Evolutionary conservation across 371 early-diverging fungal genomes (phyloP), one percentile per base, ranked within the genome.

Genomic region (Apophysomyces variabilis): DNA sequence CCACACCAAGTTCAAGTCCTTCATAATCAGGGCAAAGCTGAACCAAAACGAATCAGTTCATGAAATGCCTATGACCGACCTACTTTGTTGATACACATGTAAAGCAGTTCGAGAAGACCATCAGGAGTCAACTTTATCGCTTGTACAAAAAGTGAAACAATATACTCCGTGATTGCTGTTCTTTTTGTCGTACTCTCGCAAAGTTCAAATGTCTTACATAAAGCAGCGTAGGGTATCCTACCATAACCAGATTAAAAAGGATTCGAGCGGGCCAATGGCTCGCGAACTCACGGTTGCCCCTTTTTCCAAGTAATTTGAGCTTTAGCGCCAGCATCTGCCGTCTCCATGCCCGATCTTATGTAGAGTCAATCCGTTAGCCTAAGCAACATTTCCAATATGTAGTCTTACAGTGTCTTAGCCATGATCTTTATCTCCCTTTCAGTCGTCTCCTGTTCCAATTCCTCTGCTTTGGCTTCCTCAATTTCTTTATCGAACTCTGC

Each of bases 1-100:
- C 99, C 47, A 99, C 89, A 13, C 99, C 99, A 38, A 99, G 84
- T 75, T 99, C 99, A 32, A 96, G 79, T 9, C 96, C 96, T 73
- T 97, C 96, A 69, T 96, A 96, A 66, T 97, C 96, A 0, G 99
- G 98, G 37, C 94, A 92, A 37, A 98, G 80, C 94, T 94, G 68
- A 5, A 11, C 13, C 8, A 45, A 41, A 4, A 16, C 32, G 1
- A 12, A 38, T 35, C 7, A 18, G 21, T 4, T 16, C 54, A 9
- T 50, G 7, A 56, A 61, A 16, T 38, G 13, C 9, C 38, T 0
- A 6, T 18, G 21, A 35, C 18, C 18, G 35, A n/a, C 13, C 61
- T 72, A 94, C 94, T 79, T 93, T 91, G 78, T 95, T 96, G 54
- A 98, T 85, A 67, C 98, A 97, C 68, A 98, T 83, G 77, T 98